These are phyloP conservation scores for Sambucus nigra DNA, from an alignment of 129 eudicot genomes.

Conservation along the genomic window DNA sequence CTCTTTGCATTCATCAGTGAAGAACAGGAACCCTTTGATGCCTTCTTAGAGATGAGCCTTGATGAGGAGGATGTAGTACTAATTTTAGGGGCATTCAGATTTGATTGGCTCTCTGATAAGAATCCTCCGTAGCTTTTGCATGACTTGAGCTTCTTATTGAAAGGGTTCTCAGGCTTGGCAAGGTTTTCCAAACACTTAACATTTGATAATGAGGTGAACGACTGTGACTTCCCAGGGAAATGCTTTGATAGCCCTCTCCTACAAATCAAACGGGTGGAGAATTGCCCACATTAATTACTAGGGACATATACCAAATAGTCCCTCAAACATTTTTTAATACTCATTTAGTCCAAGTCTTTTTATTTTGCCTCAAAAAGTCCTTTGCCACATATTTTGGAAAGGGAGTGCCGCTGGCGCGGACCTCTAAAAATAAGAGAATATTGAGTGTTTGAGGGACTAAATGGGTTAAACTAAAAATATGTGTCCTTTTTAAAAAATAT, in stretches of 20 bases:
- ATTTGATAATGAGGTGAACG: constrained; percentile 46
- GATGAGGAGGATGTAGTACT: constrained; percentile 35
- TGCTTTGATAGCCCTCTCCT: constrained; percentile 65
- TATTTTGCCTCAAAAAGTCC: too few species aligned
- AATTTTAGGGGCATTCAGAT: constrained; percentile 19
- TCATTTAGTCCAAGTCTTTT: too few species aligned
- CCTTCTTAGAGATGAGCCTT: constrained; percentile 30
- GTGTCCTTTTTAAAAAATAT: too few species aligned
- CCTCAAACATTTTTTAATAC: too few species aligned
- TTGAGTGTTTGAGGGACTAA: too few species aligned
- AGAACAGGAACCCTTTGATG: constrained; percentile 35
- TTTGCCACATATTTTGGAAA: too few species aligned
- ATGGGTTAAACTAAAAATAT: too few species aligned
- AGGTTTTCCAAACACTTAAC: constrained; percentile 56
- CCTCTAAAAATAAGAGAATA: too few species aligned
- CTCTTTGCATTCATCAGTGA: constrained; percentile 23
- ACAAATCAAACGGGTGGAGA: too few species aligned
- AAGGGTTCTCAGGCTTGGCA: constrained; percentile 68
- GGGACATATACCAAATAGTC: too few species aligned
- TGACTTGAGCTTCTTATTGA: constrained; percentile 53
- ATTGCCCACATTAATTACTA: too few species aligned
- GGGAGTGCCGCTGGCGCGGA: too few species aligned
- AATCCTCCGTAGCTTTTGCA: constrained; percentile 47
- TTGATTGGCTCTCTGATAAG: constrained; percentile 11
- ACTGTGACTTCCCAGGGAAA: constrained; percentile 66